A percentile compares a stretch with the other conserved stretches of the same genome.
These are phyloP conservation scores for Candida nonsorbophila DNA, from an alignment of 805 yeast genomes.

Conservation along the genomic window DNA sequence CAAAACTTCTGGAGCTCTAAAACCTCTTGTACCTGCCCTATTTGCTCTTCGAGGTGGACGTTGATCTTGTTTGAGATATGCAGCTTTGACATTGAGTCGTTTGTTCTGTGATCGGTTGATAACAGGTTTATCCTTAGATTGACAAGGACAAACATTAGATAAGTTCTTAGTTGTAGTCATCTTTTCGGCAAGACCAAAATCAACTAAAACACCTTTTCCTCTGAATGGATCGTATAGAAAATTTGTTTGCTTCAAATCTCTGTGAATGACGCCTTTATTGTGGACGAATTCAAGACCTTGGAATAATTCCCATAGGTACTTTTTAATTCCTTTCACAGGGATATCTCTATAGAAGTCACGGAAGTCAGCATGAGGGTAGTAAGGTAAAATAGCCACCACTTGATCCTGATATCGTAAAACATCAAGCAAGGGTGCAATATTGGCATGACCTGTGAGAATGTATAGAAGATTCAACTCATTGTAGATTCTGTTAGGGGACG, in stretches of 20 bases:
- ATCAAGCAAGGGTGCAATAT: constrained; percentile 86
- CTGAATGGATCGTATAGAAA: constrained; percentile 63
- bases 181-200: constrained; percentile 86
- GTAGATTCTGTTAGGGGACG: constrained; percentile 86
- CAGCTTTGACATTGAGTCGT: constrained; percentile 30
- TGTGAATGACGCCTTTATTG: constrained; percentile 34
- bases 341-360: constrained; percentile 79
- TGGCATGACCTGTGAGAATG: constrained; percentile 58
- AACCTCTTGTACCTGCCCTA: constrained; percentile 95
- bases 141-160: constrained; percentile 53
- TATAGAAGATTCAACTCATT: constrained; percentile 81
- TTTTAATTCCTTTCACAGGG: constrained; percentile 72
- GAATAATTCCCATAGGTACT: constrained; percentile 74
- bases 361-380: constrained; percentile 86
- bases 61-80: constrained; percentile 82
- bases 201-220: constrained; percentile 77
- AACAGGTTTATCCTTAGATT: constrained; percentile 15
- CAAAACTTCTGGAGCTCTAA: constrained; percentile 89
- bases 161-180: constrained; percentile 7
- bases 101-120: constrained; percentile 10
- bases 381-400: constrained; percentile 88
- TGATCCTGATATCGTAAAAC: constrained; percentile 87
- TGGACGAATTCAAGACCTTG: constrained; percentile 66
- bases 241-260: constrained; percentile 52
- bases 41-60: constrained; percentile 90